Percentiles rank a stretch among this genome's conserved stretches.
Evolutionary conservation across 371 early-diverging fungal species (phyloP).

Genomic region (Actinomortierella ambigua): DNA sequence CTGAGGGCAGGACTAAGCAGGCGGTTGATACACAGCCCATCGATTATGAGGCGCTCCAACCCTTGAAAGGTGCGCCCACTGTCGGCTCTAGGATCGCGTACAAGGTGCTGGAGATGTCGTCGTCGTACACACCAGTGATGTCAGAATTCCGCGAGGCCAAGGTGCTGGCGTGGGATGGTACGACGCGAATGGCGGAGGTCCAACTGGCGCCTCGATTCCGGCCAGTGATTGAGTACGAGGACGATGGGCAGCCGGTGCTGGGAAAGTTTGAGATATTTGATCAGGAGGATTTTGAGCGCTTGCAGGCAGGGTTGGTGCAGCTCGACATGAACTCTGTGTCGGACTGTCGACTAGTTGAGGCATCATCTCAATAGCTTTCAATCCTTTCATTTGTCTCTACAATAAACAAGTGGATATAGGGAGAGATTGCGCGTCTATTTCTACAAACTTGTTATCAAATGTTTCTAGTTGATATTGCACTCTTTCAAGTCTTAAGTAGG

Average conservation of each 20-base stretch:
- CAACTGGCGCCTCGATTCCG: constrained; percentile 29
- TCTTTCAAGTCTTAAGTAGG: too few relatives aligned
- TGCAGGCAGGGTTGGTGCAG: constrained; percentile 24
- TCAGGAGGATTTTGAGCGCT: constrained; percentile 15
- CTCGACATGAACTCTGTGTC: constrained; percentile 21
- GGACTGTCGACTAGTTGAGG: constrained; percentile 13
- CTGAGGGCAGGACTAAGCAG: too few relatives aligned
- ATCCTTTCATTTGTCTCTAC: too few relatives aligned
- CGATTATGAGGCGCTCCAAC: constrained; percentile 19
- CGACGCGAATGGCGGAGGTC: constrained; percentile 18
- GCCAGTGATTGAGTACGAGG: constrained; percentile 9
- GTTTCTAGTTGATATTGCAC: too few relatives aligned
- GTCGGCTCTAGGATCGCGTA: constrained; percentile 27
- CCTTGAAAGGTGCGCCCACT: constrained; percentile 8
- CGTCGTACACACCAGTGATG: constrained; percentile 29
- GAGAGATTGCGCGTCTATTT: too few relatives aligned
- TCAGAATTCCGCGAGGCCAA: constrained; percentile 42
- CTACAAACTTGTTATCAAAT: too few relatives aligned
- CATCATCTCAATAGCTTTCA: too few relatives aligned
- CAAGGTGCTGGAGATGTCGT: constrained; percentile 37
- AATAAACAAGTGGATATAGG: too few relatives aligned
- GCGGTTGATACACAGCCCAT: too few relatives aligned
- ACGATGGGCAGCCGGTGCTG: constrained; percentile 19
- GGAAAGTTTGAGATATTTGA: constrained; percentile 39
- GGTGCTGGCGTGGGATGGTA: constrained; percentile 13